Conservation (phyloP, 1,284 basidiomycete genomes). For the Sphaerobolus stellatus region DNA sequence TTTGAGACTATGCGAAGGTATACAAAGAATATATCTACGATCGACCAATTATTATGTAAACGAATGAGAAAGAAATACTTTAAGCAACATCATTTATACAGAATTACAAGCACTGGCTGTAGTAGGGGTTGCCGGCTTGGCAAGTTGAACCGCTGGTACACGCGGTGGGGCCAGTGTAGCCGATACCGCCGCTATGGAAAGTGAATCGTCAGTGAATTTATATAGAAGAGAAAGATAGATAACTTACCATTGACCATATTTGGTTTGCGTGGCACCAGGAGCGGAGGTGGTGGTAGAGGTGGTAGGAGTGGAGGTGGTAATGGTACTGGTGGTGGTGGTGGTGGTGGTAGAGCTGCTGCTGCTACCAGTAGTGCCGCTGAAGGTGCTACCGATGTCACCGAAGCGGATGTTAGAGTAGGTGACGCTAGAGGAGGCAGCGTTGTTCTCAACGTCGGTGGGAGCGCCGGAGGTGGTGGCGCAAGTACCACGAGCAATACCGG, state of each 20-base stretch:
- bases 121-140: slow-evolving; percentile 36
- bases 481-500: slow-evolving; percentile 53
- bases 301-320: background rate
- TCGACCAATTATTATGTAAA: too few relatives aligned
- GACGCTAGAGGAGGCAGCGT: slow-evolving; percentile 42
- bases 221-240: slow-evolving; percentile 33
- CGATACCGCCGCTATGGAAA: slow-evolving; percentile 24
- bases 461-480: slow-evolving; percentile 50
- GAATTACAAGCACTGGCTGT: slow-evolving; percentile 11
- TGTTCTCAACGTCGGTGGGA: slow-evolving; percentile 46
- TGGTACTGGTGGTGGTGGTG: background rate
- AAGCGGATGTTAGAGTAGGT: slow-evolving; percentile 58
- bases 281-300: background rate
- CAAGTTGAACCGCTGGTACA: slow-evolving; percentile 46
- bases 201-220: slow-evolving; percentile 45
- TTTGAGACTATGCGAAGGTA: too few relatives aligned
- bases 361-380: slow-evolving; percentile 13
- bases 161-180: slow-evolving; percentile 47
- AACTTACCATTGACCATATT: slow-evolving; percentile 5
- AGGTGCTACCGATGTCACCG: slow-evolving; percentile 54
- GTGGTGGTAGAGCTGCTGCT: background rate
- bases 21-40: too few relatives aligned
- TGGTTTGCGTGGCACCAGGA: slow-evolving; percentile 3
- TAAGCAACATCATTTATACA: too few relatives aligned
- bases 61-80: too few relatives aligned